Conservation (phyloP, 2,329 filamentous ascomycete genomes). For the Hypoxylon sp. region DNA sequence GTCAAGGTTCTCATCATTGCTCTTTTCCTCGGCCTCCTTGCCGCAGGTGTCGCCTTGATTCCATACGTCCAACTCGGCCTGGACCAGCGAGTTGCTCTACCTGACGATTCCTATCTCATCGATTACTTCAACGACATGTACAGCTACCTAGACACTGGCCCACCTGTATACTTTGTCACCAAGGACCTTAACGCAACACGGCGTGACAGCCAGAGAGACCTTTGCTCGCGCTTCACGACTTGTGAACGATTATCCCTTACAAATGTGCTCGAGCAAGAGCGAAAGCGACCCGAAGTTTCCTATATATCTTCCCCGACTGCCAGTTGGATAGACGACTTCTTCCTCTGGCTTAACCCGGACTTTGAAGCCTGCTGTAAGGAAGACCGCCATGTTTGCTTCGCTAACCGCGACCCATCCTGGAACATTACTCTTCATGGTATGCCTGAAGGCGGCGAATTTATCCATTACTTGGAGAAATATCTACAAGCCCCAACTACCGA, state of each 20-base stretch:
- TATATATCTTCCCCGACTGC: constrained; percentile 91
- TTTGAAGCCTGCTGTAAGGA: constrained; percentile 82
- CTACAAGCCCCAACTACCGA: constrained; percentile 83
- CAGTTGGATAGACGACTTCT: constrained; percentile 97
- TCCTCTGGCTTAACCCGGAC: constrained; percentile 94
- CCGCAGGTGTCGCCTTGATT: constrained; percentile 85
- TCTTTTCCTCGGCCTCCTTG: constrained; percentile 88
- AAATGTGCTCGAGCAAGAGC: constrained; percentile 93
- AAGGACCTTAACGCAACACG: constrained; percentile 83
- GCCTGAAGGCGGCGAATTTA: constrained; percentile 93
- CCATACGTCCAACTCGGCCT: constrained; percentile 89
- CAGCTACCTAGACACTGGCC: constrained; percentile 89
- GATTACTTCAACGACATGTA: constrained; percentile 97
- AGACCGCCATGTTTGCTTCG: constrained; percentile 81
- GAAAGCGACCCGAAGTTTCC: constrained; percentile 88
- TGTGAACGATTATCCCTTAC: constrained; percentile 87
- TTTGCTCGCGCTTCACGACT: constrained; percentile 92
- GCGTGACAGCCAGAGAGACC: constrained; percentile 81
- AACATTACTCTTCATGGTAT: constrained; percentile 91
- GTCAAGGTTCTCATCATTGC: constrained; percentile 83
- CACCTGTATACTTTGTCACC: constrained; percentile 96
- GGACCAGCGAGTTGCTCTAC: constrained; percentile 94
- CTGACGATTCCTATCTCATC: constrained; percentile 93
- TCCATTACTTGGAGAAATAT: constrained; percentile 88
- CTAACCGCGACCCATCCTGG: constrained; percentile 82